phyloP scores from a whole-genome alignment of 2,329 filamentous ascomycete genomes.

The Scedosporium aurantiacum region DNA sequence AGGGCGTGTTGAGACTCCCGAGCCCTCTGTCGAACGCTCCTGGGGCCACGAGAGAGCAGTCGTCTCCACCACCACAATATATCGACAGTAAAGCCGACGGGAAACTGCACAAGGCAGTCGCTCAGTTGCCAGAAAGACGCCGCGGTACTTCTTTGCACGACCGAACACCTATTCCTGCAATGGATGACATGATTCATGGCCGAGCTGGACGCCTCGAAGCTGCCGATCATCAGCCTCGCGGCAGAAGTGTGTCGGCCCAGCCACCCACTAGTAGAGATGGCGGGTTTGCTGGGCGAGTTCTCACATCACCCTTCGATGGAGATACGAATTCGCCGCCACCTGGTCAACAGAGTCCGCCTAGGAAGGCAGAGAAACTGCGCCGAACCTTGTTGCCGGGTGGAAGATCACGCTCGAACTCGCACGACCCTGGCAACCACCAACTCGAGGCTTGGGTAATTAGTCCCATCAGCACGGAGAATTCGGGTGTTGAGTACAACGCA shows the following conservation, averaged over 20 bases:
- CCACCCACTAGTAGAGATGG: conserved; percentile 16
- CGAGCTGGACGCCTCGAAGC: neutral
- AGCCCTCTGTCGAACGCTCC: neutral
- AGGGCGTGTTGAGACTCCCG: neutral
- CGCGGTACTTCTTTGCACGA: neutral
- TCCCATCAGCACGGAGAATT: conserved; percentile 23
- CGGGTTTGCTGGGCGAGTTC: neutral
- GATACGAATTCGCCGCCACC: neutral
- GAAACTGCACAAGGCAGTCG: neutral
- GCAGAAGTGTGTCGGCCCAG: conserved; percentile 37
- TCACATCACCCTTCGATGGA: neutral
- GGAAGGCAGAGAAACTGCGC: conserved; percentile 19
- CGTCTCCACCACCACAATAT: neutral
- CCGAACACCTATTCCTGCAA: neutral
- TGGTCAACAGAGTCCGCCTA: neutral
- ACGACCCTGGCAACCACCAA: conserved; percentile 15
- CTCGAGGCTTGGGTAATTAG: conserved; percentile 43
- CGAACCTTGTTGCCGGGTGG: conserved; percentile 43
- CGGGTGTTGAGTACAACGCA: conserved; percentile 44
- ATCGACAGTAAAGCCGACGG: neutral
- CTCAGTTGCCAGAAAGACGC: neutral
- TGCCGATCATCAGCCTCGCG: conserved; percentile 16
- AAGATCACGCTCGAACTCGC: conserved; percentile 40
- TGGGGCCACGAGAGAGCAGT: neutral
- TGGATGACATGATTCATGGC: neutral